These are phyloP conservation scores for bread wheat (Triticum aestivum) DNA, from an alignment of 176 grass and related monocot genomes.

Conservation along the genomic window IWGSC_CS_RefSeq_v2.1 NC_057813.1:762416529-762417028, in stretches of 20 bases:
- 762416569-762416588: neutral
- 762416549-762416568: neutral
- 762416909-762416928: neutral
- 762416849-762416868: constrained; percentile 20
- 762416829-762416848: neutral
- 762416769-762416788: neutral
- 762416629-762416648: neutral
- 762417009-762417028: neutral
- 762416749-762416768: neutral
- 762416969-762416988: neutral
- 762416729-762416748: constrained; percentile 12
- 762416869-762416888: neutral
- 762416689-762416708: neutral
- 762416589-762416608: neutral
- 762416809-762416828: constrained; percentile 1
- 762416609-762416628: neutral
- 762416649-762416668: neutral
- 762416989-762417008: neutral
- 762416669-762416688: neutral
- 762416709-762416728: neutral
- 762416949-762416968: neutral
- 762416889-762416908: neutral
- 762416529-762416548: neutral
- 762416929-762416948: constrained; percentile 1
- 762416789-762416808: neutral